Conservation (phyloP, 2,329 filamentous ascomycete species). For the Pyricularia sp. region DNA sequence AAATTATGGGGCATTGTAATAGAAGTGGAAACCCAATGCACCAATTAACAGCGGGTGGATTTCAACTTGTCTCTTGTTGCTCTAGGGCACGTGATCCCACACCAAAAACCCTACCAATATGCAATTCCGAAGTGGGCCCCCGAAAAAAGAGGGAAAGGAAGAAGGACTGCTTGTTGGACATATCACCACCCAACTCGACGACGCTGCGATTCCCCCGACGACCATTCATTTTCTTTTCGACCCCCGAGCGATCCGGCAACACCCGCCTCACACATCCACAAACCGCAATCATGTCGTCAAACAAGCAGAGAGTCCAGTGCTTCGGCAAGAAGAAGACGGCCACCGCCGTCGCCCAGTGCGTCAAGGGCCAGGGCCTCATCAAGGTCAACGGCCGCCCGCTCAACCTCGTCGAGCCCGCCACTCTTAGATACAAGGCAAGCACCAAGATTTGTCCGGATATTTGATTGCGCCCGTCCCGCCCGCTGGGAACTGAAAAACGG, state of each 20-base stretch:
- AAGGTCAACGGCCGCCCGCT: constrained; percentile 99
- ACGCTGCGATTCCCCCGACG: background rate
- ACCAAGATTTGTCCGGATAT: constrained; percentile 4
- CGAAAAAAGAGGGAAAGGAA: background rate
- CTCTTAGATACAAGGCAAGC: constrained; percentile 91
- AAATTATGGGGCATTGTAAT: background rate
- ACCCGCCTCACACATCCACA: background rate
- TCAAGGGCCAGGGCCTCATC: constrained; percentile 63
- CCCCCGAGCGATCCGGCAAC: background rate
- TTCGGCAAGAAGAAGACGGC: constrained; percentile 99
- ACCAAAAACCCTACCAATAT: constrained; percentile 2
- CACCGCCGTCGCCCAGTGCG: constrained; percentile 85
- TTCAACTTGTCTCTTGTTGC: background rate
- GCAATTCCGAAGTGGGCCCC: background rate
- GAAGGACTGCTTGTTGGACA: background rate
- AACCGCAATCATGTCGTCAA: constrained; percentile 57
- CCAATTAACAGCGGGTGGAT: background rate
- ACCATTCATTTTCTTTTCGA: background rate
- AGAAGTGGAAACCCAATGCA: background rate
- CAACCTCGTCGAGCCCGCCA: constrained; percentile 86
- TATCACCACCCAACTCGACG: constrained; percentile 1
- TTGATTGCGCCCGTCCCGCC: background rate
- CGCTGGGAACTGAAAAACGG: background rate
- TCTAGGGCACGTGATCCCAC: background rate
- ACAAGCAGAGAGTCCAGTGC: constrained; percentile 79